Conservation (phyloP, 768 basidiomycete species). For the Amanita thiersii region DNA sequence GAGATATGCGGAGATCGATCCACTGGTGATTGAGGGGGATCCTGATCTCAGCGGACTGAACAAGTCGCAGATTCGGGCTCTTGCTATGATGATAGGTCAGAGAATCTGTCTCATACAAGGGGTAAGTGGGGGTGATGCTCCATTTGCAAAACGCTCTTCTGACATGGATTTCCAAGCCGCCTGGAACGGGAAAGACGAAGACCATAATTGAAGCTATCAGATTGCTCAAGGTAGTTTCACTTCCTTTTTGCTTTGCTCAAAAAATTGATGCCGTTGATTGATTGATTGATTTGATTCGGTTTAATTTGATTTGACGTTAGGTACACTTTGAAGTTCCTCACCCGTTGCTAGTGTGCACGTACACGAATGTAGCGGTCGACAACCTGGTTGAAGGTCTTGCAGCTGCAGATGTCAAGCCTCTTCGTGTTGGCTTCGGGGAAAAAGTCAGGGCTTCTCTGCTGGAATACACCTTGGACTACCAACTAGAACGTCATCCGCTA, state of each 20-base stretch:
- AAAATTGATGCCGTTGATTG: no score
- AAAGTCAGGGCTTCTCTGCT: conserved; percentile 50
- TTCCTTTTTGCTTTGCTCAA: neutral
- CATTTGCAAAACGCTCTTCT: neutral
- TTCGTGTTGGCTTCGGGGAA: conserved; percentile 66
- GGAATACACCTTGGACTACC: conserved; percentile 53
- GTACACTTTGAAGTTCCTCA: conserved; percentile 73
- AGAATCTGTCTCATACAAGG: conserved; percentile 80
- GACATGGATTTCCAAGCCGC: conserved; percentile 45
- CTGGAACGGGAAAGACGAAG: conserved; percentile 89
- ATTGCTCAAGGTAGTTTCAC: conserved; percentile 54
- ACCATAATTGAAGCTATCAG: conserved; percentile 84
- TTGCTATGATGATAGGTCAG: conserved; percentile 82
- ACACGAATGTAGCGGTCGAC: conserved; percentile 90
- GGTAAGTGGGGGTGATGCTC: conserved; percentile 35
- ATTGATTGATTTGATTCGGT: neutral
- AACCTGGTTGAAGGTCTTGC: conserved; percentile 76
- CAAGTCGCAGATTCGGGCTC: conserved; percentile 67
- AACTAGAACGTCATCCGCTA: conserved; percentile 54
- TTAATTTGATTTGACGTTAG: conserved; percentile 24
- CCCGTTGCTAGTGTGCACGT: conserved; percentile 87
- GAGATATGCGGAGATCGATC: conserved; percentile 51
- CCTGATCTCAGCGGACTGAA: conserved; percentile 62
- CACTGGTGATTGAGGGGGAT: conserved; percentile 70
- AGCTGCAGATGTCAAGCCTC: conserved; percentile 52